Base-by-base conservation (phyloP, 2,329 filamentous ascomycete genomes). In the Curvularia eragrostidis region DNA sequence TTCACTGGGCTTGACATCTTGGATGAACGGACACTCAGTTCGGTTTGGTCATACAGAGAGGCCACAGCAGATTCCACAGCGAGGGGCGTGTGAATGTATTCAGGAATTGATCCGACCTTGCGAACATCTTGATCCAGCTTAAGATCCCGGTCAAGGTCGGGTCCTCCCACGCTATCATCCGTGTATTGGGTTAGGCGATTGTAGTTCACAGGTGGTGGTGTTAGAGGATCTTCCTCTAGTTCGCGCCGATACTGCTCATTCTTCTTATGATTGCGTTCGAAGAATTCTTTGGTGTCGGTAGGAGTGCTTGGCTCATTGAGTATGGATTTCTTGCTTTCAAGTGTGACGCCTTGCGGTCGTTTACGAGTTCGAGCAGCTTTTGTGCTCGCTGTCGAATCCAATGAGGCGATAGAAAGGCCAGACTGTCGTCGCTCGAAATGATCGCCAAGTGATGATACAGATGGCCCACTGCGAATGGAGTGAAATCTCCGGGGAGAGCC, bases 11-110 rank as follows among this genome's bases (percentile, higher is more conserved):
- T 72, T 44, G 63, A 69, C 2, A 70, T 61, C 15, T 52, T 49
- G 18, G 76, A 78, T 1, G 77, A 78, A 10, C 71, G 75, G 44
- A 77, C 71, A 43, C 79, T 93, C 52, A 97, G 73, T 12, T 89
- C 85, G 2, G 92, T 96, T 0, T 92, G 94, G 18, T 93, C 91
- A 67, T 95, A 89, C 6, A 98, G 81, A 15, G 93, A 97, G 7
- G 94, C 94, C 10, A 98, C 93, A 9, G 90, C 91, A 13, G 93
- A 97, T 76, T 97, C 93, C 0, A 96, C 88, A 2, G 85, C 91
- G 32, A 87, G 72, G 1, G 86, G 87, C 1, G 86, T 88, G 66
- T 93, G 87, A 3, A 96, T 84, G 70, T 92, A 89, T 64, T 91
- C 84, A 1, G 92, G 89, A 66, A 91, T 96, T 10, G 88, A 87